A percentile compares a stretch with the other conserved stretches of the same genome.
Evolutionary conservation across 169 alveolate genomes (phyloP).

Genomic region (Eimeria praecox): DNA sequence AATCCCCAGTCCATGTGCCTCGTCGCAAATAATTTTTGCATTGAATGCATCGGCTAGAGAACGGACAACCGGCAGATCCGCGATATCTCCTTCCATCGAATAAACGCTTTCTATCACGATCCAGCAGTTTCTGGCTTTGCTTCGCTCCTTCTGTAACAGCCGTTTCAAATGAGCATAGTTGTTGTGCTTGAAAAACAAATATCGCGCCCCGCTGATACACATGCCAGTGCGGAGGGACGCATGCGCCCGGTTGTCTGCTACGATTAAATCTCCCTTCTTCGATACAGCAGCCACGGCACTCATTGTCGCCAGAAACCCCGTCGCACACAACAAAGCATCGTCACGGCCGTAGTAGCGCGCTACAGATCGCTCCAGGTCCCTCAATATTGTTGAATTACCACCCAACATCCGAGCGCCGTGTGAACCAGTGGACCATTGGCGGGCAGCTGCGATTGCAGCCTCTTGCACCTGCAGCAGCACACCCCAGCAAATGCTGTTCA

Average conservation of each 20-base stretch:
- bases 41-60: slow-evolving; percentile 86
- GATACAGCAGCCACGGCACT: slow-evolving; percentile 87
- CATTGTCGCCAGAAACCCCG: slow-evolving; percentile 90
- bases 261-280: slow-evolving; percentile 82
- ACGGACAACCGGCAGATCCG: slow-evolving; percentile 86
- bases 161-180: slow-evolving; percentile 86
- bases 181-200: slow-evolving; percentile 87
- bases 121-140: slow-evolving; percentile 86
- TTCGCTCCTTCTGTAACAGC: slow-evolving; percentile 83
- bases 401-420: slow-evolving; percentile 91
- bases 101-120: slow-evolving; percentile 91
- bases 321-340: slow-evolving; percentile 86
- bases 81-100: slow-evolving; percentile 94
- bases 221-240: slow-evolving; percentile 87
- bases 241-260: slow-evolving; percentile 87
- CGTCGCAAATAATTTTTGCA: slow-evolving; percentile 89
- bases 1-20: slow-evolving; percentile 93
- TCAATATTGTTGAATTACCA: slow-evolving; percentile 86
- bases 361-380: slow-evolving; percentile 86
- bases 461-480: slow-evolving; percentile 84
- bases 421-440: slow-evolving; percentile 88
- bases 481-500: no score
- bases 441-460: slow-evolving; percentile 88
- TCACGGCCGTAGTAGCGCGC: slow-evolving; percentile 88
- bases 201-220: slow-evolving; percentile 87